Evolutionary conservation across 1,139 yeast genomes (phyloP).

Genomic region (Scheffersomyces cryptocercus): DNA sequence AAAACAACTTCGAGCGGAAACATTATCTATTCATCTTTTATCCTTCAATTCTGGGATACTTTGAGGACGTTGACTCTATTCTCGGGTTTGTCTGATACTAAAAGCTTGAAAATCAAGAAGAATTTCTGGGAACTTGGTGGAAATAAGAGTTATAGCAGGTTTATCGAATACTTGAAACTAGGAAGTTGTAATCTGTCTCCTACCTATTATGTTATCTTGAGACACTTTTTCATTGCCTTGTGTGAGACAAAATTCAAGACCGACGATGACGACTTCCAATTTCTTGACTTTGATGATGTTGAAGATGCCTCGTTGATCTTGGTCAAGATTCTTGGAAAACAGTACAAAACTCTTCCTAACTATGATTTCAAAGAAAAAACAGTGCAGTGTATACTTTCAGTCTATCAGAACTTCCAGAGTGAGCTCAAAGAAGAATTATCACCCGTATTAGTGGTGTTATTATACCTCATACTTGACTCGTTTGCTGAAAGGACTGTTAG

Average conservation of each 20-base stretch:
- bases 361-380: constrained; percentile 21
- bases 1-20: constrained; percentile 26
- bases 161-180: constrained; percentile 46
- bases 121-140: constrained; percentile 57
- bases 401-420: constrained; percentile 13
- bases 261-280: constrained; percentile 14
- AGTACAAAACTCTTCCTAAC: constrained; percentile 15
- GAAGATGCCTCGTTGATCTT: constrained; percentile 21
- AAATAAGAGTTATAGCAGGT: constrained; percentile 37
- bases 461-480: constrained; percentile 11
- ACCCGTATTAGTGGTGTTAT: not conserved
- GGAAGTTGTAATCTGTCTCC: constrained; percentile 59
- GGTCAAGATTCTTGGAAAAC: constrained; percentile 17
- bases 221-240: constrained; percentile 21
- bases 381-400: constrained; percentile 19
- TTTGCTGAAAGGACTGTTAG: constrained; percentile 8
- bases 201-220: constrained; percentile 39
- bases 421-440: not conserved
- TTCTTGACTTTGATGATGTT: constrained; percentile 17
- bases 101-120: constrained; percentile 30
- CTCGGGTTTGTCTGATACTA: constrained; percentile 8
- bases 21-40: constrained; percentile 43
- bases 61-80: constrained; percentile 42
- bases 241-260: constrained; percentile 6
- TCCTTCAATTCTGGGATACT: constrained; percentile 52